These are phyloP conservation scores for Sparassis latifolia DNA, from an alignment of 1,284 basidiomycete genomes.

Conservation along the genomic window DNA sequence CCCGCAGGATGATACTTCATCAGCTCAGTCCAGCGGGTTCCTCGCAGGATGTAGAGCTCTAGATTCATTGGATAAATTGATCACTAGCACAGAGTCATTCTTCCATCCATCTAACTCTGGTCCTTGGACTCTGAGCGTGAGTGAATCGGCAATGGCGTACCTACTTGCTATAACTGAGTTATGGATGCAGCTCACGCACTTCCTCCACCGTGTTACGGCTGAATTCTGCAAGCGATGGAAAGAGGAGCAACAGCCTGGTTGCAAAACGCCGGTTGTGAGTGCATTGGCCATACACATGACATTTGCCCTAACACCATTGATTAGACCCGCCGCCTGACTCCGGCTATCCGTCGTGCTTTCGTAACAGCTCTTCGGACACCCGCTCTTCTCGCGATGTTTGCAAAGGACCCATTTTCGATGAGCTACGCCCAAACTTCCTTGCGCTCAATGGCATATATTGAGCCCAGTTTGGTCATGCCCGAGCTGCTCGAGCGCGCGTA, in stretches of 20 bases:
- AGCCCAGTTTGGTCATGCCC: slow-evolving; percentile 87
- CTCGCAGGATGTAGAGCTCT: slow-evolving; percentile 87
- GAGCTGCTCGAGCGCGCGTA: slow-evolving; percentile 90
- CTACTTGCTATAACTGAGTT: neutral
- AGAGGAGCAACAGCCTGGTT: slow-evolving; percentile 76
- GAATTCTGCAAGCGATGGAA: slow-evolving; percentile 82
- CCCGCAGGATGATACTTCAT: slow-evolving; percentile 18
- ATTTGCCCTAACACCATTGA: neutral
- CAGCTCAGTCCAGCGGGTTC: slow-evolving; percentile 41
- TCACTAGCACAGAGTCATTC: slow-evolving; percentile 91
- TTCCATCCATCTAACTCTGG: slow-evolving; percentile 87
- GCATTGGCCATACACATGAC: neutral
- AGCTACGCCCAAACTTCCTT: slow-evolving; percentile 67
- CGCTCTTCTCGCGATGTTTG: slow-evolving; percentile 91
- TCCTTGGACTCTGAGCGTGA: slow-evolving; percentile 56
- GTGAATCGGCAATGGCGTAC: slow-evolving; percentile 11
- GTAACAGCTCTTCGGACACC: slow-evolving; percentile 82
- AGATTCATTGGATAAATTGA: slow-evolving; percentile 82
- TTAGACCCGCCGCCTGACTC: slow-evolving; percentile 74
- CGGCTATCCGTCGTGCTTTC: slow-evolving; percentile 78
- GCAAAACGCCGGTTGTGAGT: slow-evolving; percentile 76
- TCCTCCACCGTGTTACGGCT: slow-evolving; percentile 71
- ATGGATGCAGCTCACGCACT: slow-evolving; percentile 52
- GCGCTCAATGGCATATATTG: slow-evolving; percentile 72
- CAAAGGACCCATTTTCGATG: slow-evolving; percentile 73